phyloP scores from a whole-genome alignment of 208 protist species.

The Wallacemonas collosoma region DNA sequence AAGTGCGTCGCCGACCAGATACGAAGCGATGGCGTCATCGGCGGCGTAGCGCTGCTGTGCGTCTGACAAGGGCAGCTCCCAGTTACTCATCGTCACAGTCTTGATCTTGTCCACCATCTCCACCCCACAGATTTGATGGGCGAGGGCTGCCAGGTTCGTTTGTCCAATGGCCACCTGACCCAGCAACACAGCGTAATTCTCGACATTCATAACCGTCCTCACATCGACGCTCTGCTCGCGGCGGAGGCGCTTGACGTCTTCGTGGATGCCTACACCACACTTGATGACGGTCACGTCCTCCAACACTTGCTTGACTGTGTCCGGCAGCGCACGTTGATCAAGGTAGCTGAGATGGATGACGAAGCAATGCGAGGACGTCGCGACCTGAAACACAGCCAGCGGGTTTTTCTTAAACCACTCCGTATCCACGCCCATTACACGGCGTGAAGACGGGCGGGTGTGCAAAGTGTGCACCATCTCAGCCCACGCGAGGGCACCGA shows the following conservation, averaged over 20 bases:
- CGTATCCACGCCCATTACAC: conserved; percentile 51
- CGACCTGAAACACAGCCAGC: conserved; percentile 51
- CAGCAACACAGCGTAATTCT: conserved; percentile 31
- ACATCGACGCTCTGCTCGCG: conserved; percentile 34
- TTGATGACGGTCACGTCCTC: conserved; percentile 41
- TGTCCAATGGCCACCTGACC: conserved; percentile 18
- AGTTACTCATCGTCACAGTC: conserved; percentile 50
- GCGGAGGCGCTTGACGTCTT: conserved; percentile 38
- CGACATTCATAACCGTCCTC: conserved; percentile 40
- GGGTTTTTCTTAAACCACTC: conserved; percentile 62
- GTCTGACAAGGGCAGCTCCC: conserved; percentile 43
- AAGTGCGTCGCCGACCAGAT: conserved; percentile 30
- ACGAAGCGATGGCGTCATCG: conserved; percentile 62
- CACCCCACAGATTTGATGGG: conserved; percentile 21
- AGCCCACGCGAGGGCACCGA: conserved; percentile 34
- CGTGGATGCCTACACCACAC: conserved; percentile 50
- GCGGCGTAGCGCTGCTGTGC: conserved; percentile 43
- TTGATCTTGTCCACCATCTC: conserved; percentile 40
- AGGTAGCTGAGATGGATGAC: conserved; percentile 63
- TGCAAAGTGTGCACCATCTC: conserved; percentile 41
- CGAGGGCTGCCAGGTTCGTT: conserved; percentile 38
- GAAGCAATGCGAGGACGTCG: conserved; percentile 60
- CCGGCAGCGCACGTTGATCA: conserved; percentile 31
- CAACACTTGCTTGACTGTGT: conserved; percentile 25
- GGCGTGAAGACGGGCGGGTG: conserved; percentile 19